phyloP scores from a whole-genome alignment of 2,329 filamentous ascomycete genomes.

The Chrysosporium queenslandicum region DNA sequence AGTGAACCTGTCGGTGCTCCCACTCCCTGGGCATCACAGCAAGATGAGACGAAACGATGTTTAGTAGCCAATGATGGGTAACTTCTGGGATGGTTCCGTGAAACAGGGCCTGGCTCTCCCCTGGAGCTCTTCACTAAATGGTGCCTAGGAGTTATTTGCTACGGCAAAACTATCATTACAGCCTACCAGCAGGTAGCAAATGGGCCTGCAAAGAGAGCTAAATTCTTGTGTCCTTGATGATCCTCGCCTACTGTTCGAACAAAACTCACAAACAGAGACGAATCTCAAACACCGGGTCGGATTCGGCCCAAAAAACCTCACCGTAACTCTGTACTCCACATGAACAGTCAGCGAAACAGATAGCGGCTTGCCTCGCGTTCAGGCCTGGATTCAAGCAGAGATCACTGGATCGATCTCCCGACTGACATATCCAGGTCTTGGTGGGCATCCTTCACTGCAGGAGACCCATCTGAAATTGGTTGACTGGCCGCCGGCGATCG shows the following conservation, averaged over 20 bases:
- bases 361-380: not conserved
- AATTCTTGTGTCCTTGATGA: too few species aligned
- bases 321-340: not conserved
- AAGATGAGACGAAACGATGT: conserved; percentile 1
- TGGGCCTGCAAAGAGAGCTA: too few species aligned
- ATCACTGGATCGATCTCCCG: not conserved
- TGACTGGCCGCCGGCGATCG: not conserved
- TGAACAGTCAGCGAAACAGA: not conserved
- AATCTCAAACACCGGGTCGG: not conserved
- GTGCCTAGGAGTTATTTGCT: not conserved
- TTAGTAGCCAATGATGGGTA: not conserved
- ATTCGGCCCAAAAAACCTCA: not conserved
- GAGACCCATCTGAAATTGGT: not conserved
- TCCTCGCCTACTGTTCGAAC: not conserved
- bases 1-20: not conserved
- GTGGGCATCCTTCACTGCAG: too few species aligned
- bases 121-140: not conserved
- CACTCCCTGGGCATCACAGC: not conserved
- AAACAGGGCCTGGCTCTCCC: not conserved
- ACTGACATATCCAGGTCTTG: not conserved
- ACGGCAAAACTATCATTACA: too few species aligned
- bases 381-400: not conserved
- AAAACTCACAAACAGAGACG: not conserved
- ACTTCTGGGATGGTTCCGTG: conserved; percentile 6
- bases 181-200: too few species aligned